Evolutionary conservation across 148 eudicot species (phyloP).

Genomic region (Chenopodium album): DNA sequence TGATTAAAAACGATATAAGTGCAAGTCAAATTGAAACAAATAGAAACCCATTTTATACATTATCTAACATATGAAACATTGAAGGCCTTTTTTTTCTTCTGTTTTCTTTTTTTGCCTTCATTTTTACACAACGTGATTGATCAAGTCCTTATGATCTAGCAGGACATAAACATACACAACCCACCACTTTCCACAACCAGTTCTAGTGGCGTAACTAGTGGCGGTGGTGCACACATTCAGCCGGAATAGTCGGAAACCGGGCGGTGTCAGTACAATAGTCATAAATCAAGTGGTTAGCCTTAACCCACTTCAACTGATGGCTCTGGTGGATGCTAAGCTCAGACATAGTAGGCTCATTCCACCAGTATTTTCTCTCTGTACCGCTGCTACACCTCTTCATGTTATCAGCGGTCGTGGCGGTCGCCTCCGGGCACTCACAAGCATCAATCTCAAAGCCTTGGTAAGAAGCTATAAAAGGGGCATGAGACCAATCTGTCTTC

Average conservation of each 20-base stretch:
- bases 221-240: constrained; percentile 73
- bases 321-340: constrained; percentile 74
- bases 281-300: constrained; percentile 66
- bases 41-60: not conserved
- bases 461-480: constrained; percentile 75
- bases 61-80: not conserved
- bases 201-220: constrained; percentile 20
- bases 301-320: constrained; percentile 79
- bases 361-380: constrained; percentile 50
- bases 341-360: constrained; percentile 62
- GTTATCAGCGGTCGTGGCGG: constrained; percentile 37
- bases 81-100: not conserved
- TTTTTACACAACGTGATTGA: not conserved
- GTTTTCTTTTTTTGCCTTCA: not conserved
- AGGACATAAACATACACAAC: not conserved
- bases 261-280: constrained; percentile 70
- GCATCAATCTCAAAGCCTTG: constrained; percentile 63
- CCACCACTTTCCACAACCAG: not conserved
- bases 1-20: no score
- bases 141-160: not conserved
- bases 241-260: constrained; percentile 57
- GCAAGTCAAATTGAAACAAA: not conserved
- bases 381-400: constrained; percentile 46
- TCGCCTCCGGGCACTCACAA: constrained; percentile 56
- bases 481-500: constrained; percentile 79